Evolutionary conservation across 345 rosid genomes (phyloP).

Genomic region (Brassica juncea): DNA sequence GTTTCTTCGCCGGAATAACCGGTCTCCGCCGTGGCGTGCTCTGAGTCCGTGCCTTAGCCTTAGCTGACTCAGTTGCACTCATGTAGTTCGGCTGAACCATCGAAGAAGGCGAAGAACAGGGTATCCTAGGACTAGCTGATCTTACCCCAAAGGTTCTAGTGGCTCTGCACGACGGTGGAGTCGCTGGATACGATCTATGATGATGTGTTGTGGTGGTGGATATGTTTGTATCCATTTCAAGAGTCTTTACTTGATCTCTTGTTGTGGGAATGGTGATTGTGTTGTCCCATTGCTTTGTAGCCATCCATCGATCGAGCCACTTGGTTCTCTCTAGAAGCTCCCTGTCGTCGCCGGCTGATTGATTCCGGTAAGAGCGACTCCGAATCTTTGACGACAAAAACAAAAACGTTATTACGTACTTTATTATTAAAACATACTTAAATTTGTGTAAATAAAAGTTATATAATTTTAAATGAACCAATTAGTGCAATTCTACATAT

Average conservation of each 20-base stretch:
- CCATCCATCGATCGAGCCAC: conserved; percentile 92
- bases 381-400: conserved; percentile 50
- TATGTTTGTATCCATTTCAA: conserved; percentile 53
- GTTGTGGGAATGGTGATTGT: conserved; percentile 43
- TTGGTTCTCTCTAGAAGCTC: conserved; percentile 57
- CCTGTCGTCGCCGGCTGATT: conserved; percentile 57
- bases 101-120: conserved; percentile 49
- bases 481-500: neutral
- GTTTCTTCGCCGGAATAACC: conserved; percentile 51
- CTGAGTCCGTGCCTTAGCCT: conserved; percentile 75
- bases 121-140: conserved; percentile 69
- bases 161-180: conserved; percentile 67
- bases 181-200: conserved; percentile 46
- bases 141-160: conserved; percentile 50
- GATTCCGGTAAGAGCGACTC: conserved; percentile 52
- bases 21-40: conserved; percentile 77
- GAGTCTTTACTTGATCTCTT: conserved; percentile 53
- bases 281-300: conserved; percentile 69
- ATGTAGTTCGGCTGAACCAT: conserved; percentile 72
- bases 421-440: neutral
- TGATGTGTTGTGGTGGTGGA: conserved; percentile 13
- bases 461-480: neutral
- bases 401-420: neutral
- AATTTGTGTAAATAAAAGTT: neutral
- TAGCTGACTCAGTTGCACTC: conserved; percentile 85